Conservation (phyloP, 2,329 filamentous ascomycete genomes). For the Diaporthe velutina region DNA sequence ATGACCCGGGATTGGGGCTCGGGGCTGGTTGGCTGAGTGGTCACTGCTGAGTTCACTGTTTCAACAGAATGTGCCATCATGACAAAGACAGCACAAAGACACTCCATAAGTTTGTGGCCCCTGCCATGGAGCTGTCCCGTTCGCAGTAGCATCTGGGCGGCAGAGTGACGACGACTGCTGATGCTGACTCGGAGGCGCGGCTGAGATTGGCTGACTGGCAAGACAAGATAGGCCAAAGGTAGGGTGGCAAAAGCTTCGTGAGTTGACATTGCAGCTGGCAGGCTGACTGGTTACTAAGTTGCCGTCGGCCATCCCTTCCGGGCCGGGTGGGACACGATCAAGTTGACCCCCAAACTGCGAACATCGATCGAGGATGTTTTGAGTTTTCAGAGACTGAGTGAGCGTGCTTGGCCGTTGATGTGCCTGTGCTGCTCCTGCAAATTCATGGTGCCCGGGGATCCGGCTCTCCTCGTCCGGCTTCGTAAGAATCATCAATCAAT, state of each 20-base stretch:
- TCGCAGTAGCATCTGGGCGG: not conserved
- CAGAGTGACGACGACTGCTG: constrained; percentile 16
- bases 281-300: not conserved
- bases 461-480: not conserved
- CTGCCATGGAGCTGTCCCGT: not conserved
- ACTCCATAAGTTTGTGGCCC: not conserved
- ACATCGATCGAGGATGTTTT: not conserved
- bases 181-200: constrained; percentile 28
- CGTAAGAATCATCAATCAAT: not conserved
- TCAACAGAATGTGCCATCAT: not conserved
- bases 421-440: not conserved
- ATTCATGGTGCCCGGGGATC: not conserved
- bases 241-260: constrained; percentile 28
- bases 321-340: not conserved
- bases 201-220: constrained; percentile 30
- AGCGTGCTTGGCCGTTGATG: not conserved
- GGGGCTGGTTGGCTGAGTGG: not conserved
- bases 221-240: constrained; percentile 15
- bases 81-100: constrained; percentile 23
- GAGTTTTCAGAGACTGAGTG: not conserved
- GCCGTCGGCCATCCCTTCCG: constrained; percentile 4
- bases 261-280: constrained; percentile 6
- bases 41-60: not conserved
- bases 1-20: not conserved
- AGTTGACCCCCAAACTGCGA: not conserved